These are phyloP conservation scores for Candida schatavii DNA, from an alignment of 805 yeast genomes.

Conservation along the genomic window DNA sequence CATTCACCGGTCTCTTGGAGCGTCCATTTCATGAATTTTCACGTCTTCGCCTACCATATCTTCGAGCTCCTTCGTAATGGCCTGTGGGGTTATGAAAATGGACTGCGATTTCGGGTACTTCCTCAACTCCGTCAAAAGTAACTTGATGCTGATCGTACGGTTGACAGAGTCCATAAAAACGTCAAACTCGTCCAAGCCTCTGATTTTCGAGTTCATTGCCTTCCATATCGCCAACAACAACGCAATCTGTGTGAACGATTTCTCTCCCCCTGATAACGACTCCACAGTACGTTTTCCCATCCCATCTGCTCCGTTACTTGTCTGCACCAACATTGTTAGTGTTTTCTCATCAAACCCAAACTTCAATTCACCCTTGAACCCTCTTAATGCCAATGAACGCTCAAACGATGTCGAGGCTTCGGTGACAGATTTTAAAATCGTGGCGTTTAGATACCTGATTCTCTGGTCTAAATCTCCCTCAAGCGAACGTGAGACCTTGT, in stretches of 20 bases:
- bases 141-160: slow-evolving; percentile 70
- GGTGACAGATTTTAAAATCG: slow-evolving; percentile 26
- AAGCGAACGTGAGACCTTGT: slow-evolving; percentile 21
- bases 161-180: slow-evolving; percentile 96
- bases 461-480: slow-evolving; percentile 30
- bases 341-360: slow-evolving; percentile 55
- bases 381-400: slow-evolving; percentile 59
- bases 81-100: slow-evolving; percentile 92
- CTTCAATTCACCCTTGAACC: slow-evolving; percentile 68
- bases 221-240: slow-evolving; percentile 88
- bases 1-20: slow-evolving; percentile 28
- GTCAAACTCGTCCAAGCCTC: slow-evolving; percentile 95
- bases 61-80: slow-evolving; percentile 46
- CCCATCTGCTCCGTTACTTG: slow-evolving; percentile 17
- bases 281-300: slow-evolving; percentile 66
- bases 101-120: slow-evolving; percentile 73
- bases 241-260: slow-evolving; percentile 89
- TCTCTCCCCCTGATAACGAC: slow-evolving; percentile 95
- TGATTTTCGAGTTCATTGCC: slow-evolving; percentile 80
- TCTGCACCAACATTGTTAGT: slow-evolving; percentile 59
- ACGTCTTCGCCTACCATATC: slow-evolving; percentile 57
- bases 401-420: slow-evolving; percentile 47
- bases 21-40: slow-evolving; percentile 57
- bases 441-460: slow-evolving; percentile 30
- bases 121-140: slow-evolving; percentile 67